Evolutionary conservation across 352 stramenopile genomes (phyloP).

Genomic region (Globisporangium alternatum): DNA sequence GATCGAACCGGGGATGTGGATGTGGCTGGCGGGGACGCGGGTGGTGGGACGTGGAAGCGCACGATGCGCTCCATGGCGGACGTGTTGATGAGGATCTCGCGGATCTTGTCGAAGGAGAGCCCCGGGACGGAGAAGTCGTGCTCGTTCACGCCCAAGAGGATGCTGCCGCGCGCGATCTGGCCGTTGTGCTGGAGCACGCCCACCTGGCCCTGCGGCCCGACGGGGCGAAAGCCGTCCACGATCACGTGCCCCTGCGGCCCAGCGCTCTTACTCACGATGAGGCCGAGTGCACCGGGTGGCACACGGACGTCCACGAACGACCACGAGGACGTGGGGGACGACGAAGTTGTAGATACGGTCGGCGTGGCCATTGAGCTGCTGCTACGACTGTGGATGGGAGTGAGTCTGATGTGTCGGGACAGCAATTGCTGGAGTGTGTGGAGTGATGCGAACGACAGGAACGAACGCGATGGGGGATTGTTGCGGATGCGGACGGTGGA

Average conservation of each 20-base stretch:
- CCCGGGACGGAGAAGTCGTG: conserved; percentile 52
- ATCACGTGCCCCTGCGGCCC: conserved; percentile 42
- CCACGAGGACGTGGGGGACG: conserved; percentile 14
- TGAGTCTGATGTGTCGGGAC: background rate
- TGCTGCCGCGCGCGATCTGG: conserved; percentile 32
- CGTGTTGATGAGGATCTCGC: conserved; percentile 70
- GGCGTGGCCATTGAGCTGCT: background rate
- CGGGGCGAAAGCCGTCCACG: conserved; percentile 75
- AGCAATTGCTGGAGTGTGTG: background rate
- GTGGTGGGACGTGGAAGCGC: conserved; percentile 59
- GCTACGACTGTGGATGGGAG: background rate
- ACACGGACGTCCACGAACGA: conserved; percentile 66
- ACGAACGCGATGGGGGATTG: background rate
- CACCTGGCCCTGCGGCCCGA: conserved; percentile 31
- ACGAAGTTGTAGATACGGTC: background rate
- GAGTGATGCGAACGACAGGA: background rate
- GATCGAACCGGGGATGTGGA: background rate
- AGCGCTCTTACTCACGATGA: conserved; percentile 69
- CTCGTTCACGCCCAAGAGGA: conserved; percentile 70
- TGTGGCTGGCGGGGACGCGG: background rate
- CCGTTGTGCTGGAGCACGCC: conserved; percentile 47
- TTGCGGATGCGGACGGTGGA: background rate
- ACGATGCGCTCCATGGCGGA: conserved; percentile 50
- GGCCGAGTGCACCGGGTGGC: conserved; percentile 58
- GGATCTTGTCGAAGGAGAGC: conserved; percentile 65